These are phyloP conservation scores for Ilex asprella DNA, from an alignment of 257 asterid genomes.

Conservation along the genomic window DNA sequence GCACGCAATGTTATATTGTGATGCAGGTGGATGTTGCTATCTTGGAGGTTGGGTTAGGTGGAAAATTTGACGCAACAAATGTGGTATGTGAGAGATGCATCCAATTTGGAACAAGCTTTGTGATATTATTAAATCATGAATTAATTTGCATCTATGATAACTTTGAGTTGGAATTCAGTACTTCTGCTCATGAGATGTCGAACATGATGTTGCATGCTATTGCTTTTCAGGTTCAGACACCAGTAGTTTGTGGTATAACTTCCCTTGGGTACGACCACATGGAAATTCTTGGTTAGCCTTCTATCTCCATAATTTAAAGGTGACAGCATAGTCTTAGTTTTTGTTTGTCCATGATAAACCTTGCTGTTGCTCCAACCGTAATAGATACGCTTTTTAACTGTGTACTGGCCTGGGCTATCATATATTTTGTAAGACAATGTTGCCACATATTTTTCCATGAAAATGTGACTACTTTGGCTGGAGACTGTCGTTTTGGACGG, in stretches of 20 bases:
- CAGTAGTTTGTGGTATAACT: conserved; percentile 78
- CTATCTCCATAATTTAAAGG: conserved; percentile 33
- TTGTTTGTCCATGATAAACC: background rate
- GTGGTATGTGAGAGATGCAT: conserved; percentile 55
- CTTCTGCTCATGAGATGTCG: conserved; percentile 18
- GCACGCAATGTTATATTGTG: conserved; percentile 7
- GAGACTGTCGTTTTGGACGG: no score
- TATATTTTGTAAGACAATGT: no score
- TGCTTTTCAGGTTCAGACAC: conserved; percentile 61
- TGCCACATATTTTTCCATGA: no score
- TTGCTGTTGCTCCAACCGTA: no score
- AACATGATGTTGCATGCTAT: conserved; percentile 19
- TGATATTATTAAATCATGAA: background rate
- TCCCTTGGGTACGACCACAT: conserved; percentile 93
- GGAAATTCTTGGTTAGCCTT: conserved; percentile 96
- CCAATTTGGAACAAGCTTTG: conserved; percentile 4
- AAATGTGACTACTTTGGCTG: no score
- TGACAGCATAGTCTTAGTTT: conserved; percentile 15
- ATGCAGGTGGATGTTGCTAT: conserved; percentile 92
- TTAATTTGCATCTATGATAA: background rate
- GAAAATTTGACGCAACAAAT: conserved; percentile 91
- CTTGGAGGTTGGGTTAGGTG: conserved; percentile 97
- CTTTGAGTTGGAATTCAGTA: conserved; percentile 48
- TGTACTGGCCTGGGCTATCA: no score
- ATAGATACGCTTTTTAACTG: no score